Conservation (phyloP, 805 yeast genomes). For the Starmerella riodocensis region DNA sequence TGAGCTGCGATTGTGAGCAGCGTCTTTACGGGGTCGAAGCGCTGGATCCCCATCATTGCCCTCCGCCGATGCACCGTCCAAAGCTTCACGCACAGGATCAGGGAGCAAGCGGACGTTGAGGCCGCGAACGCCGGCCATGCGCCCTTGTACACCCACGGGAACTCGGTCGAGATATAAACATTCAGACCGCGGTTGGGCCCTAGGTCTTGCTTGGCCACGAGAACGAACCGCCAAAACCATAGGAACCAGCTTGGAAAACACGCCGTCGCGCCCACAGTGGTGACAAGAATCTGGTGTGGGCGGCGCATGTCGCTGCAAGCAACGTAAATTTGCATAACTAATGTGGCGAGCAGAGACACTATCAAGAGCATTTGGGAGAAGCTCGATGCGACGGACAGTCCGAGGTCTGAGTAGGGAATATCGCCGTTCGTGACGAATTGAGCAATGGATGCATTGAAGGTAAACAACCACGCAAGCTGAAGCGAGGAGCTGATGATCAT, state of each 20-base stretch:
- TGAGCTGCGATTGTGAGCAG: slow-evolving; percentile 70
- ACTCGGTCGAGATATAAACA: neutral
- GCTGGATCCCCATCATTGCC: slow-evolving; percentile 62
- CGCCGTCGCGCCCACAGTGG: slow-evolving; percentile 32
- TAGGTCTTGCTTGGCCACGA: slow-evolving; percentile 4
- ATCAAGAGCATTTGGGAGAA: slow-evolving; percentile 49
- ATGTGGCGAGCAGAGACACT: slow-evolving; percentile 46
- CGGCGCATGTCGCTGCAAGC: slow-evolving; percentile 36
- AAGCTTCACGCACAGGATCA: slow-evolving; percentile 52
- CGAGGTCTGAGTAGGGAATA: slow-evolving; percentile 32
- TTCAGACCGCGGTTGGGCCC: neutral
- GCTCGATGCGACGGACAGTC: slow-evolving; percentile 47
- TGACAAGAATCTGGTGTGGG: slow-evolving; percentile 25
- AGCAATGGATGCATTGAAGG: slow-evolving; percentile 32
- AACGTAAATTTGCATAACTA: slow-evolving; percentile 58
- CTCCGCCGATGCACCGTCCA: slow-evolving; percentile 57
- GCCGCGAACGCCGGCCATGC: slow-evolving; percentile 47
- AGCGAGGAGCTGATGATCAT: slow-evolving; percentile 50
- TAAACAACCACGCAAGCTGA: slow-evolving; percentile 37
- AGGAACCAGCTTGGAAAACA: slow-evolving; percentile 46
- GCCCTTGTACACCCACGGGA: slow-evolving; percentile 23
- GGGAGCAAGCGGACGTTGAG: slow-evolving; percentile 50
- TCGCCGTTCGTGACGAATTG: slow-evolving; percentile 34
- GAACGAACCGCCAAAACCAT: slow-evolving; percentile 40
- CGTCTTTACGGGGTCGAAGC: slow-evolving; percentile 71